Evolutionary conservation across 176 grass and related monocot genomes (phyloP), one percentile per base, ranked within the genome.

Genomic region (Oropetium thomaeum): DNA sequence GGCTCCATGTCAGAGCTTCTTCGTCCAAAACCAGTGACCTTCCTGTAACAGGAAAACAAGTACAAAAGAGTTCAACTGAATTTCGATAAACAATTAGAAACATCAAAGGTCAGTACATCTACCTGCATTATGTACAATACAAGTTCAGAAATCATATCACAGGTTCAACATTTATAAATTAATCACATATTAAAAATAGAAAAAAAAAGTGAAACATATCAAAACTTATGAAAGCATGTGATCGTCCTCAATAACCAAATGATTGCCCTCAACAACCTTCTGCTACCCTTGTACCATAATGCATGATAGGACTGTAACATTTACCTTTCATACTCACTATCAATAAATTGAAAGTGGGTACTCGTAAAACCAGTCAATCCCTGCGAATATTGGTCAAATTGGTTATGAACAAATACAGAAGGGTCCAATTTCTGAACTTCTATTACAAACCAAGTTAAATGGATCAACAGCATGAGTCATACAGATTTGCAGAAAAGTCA

Each of bases 1-100:
- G 81, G 78, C 69, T 85, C 89, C 89, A 91, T 91, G 72, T 44
- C 22, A 55, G 44, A 32, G 68, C 53, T 81, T 37, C 43, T 76
- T 69, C 2, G 64, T 53, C 63, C 34, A 30, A 69, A 81, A 53
- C 69, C 78, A 75, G 63, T 48, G 26, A 59, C 29, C 57, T 70
- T 57, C 29, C 37, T 48, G 10, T 25, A 39, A 45, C 61, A 4
- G 14, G 35, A 22, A 58, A 77, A 58, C 28, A 87, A 25, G 58
- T 69, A 29, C 45, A 64, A 61, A 59, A 62, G 38, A 62, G 15
- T 44, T 75, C 71, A 81, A 53, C n/a, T 63, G 2, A 62, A 11
- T 52, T 47, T 63, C 28, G 25, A 54, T 71, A 17, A 47, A 44
- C 28, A 62, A 35, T 8, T 8, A 62, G 54, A 80, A 69, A 76